A percentile compares a stretch with the other conserved stretches of the same genome.
Conservation (phyloP, 768 basidiomycete species). For the Lactarius sp. region DNA sequence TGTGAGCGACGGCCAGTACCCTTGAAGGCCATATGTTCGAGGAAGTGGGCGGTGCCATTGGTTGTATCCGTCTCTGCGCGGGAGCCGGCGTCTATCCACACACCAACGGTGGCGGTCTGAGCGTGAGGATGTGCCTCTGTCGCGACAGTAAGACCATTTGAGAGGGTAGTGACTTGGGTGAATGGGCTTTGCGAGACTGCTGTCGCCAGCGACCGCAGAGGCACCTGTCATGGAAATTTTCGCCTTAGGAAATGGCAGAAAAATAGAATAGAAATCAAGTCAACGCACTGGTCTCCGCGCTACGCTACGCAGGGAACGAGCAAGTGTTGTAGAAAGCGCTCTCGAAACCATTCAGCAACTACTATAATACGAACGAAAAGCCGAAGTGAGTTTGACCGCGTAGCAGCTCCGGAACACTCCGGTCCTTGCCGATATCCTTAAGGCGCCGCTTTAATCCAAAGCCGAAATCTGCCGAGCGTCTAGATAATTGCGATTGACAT, state of each 20-base stretch:
- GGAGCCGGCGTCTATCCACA: conserved; percentile 98
- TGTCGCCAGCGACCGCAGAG: conserved; percentile 71
- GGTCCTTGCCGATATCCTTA: conserved; percentile 4
- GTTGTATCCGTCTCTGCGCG: conserved; percentile 94
- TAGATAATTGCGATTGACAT: background rate
- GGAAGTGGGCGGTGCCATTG: conserved; percentile 96
- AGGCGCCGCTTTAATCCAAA: background rate
- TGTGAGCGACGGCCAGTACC: conserved; percentile 87
- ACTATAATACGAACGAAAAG: conserved; percentile 25
- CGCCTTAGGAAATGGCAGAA: conserved; percentile 14
- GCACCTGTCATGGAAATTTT: conserved; percentile 35
- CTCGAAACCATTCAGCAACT: conserved; percentile 40
- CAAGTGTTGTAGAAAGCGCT: conserved; percentile 20
- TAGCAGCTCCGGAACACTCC: background rate
- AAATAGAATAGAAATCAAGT: background rate
- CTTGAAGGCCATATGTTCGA: conserved; percentile 98
- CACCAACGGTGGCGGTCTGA: conserved; percentile 96
- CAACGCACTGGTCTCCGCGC: conserved; percentile 16
- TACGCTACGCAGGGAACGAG: conserved; percentile 19
- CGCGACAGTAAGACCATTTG: conserved; percentile 93
- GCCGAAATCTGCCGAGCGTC: background rate
- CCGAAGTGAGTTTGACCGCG: conserved; percentile 30
- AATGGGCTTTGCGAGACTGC: conserved; percentile 62
- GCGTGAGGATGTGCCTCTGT: conserved; percentile 87
- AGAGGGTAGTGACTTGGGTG: conserved; percentile 87